Conservation (phyloP, 129 eudicot genomes). For the Logfia minima region DNA sequence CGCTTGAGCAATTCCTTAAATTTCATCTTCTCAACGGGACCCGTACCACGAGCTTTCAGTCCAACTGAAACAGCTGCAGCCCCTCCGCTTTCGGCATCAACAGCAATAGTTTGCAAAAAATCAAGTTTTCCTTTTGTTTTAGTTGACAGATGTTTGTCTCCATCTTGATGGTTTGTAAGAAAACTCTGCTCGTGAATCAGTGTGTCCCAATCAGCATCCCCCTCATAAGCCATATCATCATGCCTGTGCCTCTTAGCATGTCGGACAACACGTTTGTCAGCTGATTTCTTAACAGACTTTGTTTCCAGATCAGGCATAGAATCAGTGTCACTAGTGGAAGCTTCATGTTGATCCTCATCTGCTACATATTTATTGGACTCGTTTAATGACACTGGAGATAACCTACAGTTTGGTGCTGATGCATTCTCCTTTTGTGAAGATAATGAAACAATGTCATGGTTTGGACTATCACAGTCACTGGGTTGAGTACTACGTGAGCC, state of each 20-base stretch:
- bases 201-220: conserved; percentile 89
- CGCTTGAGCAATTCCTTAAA: conserved; percentile 87
- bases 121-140: conserved; percentile 46
- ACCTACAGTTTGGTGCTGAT: conserved; percentile 35
- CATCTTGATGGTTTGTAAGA: conserved; percentile 48
- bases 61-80: conserved; percentile 89
- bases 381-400: conserved; percentile 45
- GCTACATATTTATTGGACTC: conserved; percentile 41
- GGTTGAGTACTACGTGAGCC: conserved; percentile 20
- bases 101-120: conserved; percentile 31
- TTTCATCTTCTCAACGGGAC: conserved; percentile 84
- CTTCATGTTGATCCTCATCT: conserved; percentile 48
- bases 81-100: conserved; percentile 60
- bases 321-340: conserved; percentile 44
- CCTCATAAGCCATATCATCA: conserved; percentile 96
- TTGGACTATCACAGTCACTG: conserved; percentile 32
- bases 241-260: conserved; percentile 68
- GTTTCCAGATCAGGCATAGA: conserved; percentile 38
- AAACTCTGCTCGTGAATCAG: conserved; percentile 54
- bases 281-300: conserved; percentile 35
- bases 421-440: conserved; percentile 56
- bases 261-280: conserved; percentile 58
- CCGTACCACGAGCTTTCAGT: conserved; percentile 71
- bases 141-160: conserved; percentile 34
- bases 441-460: conserved; percentile 41